A percentile compares a stretch with the other conserved stretches of the same genome.
Evolutionary conservation across 106 monocot genomes (phyloP).

Genomic region (Alisma plantagoaquatica): DNA sequence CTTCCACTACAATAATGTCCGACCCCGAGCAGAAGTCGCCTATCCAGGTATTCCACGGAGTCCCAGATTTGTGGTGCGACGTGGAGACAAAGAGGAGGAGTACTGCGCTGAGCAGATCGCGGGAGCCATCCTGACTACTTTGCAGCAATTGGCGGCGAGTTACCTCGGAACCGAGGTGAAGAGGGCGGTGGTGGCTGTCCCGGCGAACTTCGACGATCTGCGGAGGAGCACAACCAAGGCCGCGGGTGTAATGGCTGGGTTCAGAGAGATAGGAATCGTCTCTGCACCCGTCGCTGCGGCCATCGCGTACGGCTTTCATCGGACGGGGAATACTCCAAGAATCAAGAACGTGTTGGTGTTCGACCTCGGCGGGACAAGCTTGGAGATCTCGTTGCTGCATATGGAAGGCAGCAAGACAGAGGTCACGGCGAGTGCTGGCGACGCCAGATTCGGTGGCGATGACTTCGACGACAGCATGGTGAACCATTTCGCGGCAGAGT

Average conservation of each 20-base stretch:
- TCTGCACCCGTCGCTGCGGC: constrained; percentile 7
- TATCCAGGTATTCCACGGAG: too few species aligned
- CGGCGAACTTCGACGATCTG: not conserved
- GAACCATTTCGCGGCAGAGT: too few species aligned
- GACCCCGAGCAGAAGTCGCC: constrained; percentile 31
- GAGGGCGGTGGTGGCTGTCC: not conserved
- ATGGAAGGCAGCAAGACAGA: constrained; percentile 2
- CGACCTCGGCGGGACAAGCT: not conserved
- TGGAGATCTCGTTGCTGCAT: constrained; percentile 5
- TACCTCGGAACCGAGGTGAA: not conserved
- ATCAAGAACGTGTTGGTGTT: constrained; percentile 6
- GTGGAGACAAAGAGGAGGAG: constrained; percentile 5
- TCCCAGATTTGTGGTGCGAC: constrained; percentile 32
- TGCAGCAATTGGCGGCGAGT: constrained; percentile 13
- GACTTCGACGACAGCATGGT: constrained; percentile 7
- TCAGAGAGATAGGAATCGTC: not conserved
- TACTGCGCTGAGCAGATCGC: not conserved
- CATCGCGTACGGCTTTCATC: constrained; percentile 7
- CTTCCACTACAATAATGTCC: constrained; percentile 35
- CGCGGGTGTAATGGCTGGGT: not conserved
- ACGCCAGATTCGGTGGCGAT: not conserved
- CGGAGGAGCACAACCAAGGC: not conserved
- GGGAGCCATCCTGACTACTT: not conserved
- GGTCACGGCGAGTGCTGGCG: constrained; percentile 3
- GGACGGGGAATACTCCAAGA: not conserved